Conservation (phyloP, 192 early-diverging fungal species). For the Mortierella alpina region DNA sequence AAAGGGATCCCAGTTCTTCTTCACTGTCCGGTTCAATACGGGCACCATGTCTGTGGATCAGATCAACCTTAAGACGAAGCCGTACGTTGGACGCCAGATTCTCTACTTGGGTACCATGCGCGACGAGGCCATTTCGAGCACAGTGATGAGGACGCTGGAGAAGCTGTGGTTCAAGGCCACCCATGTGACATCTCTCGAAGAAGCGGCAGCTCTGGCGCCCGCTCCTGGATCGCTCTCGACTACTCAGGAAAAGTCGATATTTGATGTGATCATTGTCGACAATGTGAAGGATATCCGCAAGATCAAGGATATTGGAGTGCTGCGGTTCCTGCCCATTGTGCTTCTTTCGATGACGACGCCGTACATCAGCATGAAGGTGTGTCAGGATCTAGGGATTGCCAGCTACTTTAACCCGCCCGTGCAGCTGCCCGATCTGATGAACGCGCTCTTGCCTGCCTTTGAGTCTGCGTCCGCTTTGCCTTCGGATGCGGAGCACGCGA, state of each 20-base stretch:
- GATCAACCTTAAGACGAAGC: constrained; percentile 61
- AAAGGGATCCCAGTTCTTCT: constrained; percentile 82
- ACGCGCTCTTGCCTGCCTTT: constrained; percentile 77
- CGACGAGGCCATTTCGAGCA: constrained; percentile 46
- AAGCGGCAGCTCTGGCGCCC: constrained; percentile 57
- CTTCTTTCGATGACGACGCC: constrained; percentile 66
- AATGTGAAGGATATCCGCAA: constrained; percentile 67
- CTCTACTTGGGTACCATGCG: constrained; percentile 71
- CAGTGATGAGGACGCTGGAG: constrained; percentile 60
- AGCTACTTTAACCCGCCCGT: constrained; percentile 77
- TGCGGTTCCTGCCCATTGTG: constrained; percentile 83
- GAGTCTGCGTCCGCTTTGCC: constrained; percentile 73
- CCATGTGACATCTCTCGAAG: constrained; percentile 57
- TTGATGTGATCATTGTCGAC: constrained; percentile 79
- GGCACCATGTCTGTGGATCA: constrained; percentile 49
- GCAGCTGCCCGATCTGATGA: constrained; percentile 69
- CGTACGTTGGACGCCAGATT: constrained; percentile 72
- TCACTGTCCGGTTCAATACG: constrained; percentile 71
- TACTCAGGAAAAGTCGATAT: constrained; percentile 52
- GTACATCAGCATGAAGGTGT: constrained; percentile 73
- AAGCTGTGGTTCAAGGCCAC: constrained; percentile 61
- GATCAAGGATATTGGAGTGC: constrained; percentile 66
- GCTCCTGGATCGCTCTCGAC: constrained; percentile 31
- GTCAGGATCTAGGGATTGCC: constrained; percentile 75
- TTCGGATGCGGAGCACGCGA: constrained; percentile 68